These are phyloP conservation scores for Hippophae gyantsensis DNA, from an alignment of 306 rosid genomes.

Conservation along the genomic window DNA sequence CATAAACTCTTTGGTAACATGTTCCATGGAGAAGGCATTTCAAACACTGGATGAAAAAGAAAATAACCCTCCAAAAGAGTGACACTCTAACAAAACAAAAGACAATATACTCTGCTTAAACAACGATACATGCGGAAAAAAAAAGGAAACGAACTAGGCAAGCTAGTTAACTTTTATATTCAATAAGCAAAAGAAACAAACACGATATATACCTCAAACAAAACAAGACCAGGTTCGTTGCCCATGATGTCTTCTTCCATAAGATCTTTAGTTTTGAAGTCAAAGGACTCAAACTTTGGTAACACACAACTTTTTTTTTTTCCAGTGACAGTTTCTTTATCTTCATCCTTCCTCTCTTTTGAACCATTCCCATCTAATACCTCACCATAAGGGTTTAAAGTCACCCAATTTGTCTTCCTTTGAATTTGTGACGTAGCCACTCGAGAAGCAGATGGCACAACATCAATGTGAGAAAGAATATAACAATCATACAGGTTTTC, in stretches of 20 bases:
- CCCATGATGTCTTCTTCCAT: slow-evolving; percentile 95
- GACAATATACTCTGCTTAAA: not conserved
- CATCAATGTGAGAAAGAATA: slow-evolving; percentile 58
- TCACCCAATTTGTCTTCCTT: slow-evolving; percentile 84
- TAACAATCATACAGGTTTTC: slow-evolving; percentile 88
- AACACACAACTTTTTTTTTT: slow-evolving; percentile 21
- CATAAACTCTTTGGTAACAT: too few relatives aligned
- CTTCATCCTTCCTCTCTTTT: slow-evolving; percentile 18
- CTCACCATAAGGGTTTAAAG: slow-evolving; percentile 84
- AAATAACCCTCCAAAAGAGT: too few relatives aligned
- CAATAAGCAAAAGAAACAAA: slow-evolving; percentile 7
- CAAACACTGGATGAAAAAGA: too few relatives aligned
- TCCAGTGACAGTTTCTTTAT: slow-evolving; percentile 17
- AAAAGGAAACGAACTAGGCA: not conserved
- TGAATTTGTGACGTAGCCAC: slow-evolving; percentile 40
- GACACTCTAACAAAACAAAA: too few relatives aligned
- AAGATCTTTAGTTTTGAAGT: slow-evolving; percentile 56
- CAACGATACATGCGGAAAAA: not conserved
- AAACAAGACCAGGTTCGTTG: slow-evolving; percentile 78
- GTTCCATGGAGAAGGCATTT: too few relatives aligned
- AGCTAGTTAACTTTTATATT: not conserved
- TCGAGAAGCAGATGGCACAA: slow-evolving; percentile 38
- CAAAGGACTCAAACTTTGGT: slow-evolving; percentile 67
- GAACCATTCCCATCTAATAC: slow-evolving; percentile 23
- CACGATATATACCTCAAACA: slow-evolving; percentile 59